Base-by-base conservation (phyloP, 371 early-diverging fungal genomes). In the Mortierella sp. region DNA sequence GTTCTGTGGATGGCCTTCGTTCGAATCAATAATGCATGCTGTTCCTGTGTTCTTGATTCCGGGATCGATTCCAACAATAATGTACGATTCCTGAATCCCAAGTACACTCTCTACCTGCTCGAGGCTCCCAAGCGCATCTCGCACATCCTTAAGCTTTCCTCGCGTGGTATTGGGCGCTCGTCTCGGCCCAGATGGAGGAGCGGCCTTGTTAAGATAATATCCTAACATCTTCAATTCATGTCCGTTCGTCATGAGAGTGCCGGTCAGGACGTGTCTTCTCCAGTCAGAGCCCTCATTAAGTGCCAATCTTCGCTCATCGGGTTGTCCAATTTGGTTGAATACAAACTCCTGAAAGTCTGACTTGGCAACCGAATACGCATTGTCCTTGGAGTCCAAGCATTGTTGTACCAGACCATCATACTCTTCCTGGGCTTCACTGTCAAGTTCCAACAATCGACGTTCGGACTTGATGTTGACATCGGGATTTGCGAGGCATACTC, bases 161-260 rank as follows among this genome's bases (percentile, higher is more conserved):
- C 22, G n/a, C 40, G 54, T 54, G 2, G 54, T 54, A 14, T 54
- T 54, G 21, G 40, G 53, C 24, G 5, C 48, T 17, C 5, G 19
- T 16, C 5, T 6, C 10, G 49, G 14, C 12, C 16, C 12, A 17
- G 41, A 16, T 14, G 54, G 43, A 19, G 41, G 43, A 6, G 13
- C 19, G 2, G 39, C 19, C 19, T 13, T 2, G 2, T n/a, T n/a
- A n/a, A 41, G n/a, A 3, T 27, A 49, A 16, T 40, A 13, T 19
- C 43, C 54, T 16, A 54, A 3, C 1, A 41, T 16, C 5, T 34
- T 17, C 14, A 54, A 40, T 27, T 41, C 41, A 14, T 54, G 54
- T 21, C 54, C 41, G 14, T 54, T 54, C 13, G 43, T 54, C 7
- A 25, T 6, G 0, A 41, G 12, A 25, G 41, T 22, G 3, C 54